Evolutionary conservation across 1,284 basidiomycete genomes (phyloP), one percentile per base, ranked within the genome.

Genomic region (Sporisorium iseilematis-ciliati): DNA sequence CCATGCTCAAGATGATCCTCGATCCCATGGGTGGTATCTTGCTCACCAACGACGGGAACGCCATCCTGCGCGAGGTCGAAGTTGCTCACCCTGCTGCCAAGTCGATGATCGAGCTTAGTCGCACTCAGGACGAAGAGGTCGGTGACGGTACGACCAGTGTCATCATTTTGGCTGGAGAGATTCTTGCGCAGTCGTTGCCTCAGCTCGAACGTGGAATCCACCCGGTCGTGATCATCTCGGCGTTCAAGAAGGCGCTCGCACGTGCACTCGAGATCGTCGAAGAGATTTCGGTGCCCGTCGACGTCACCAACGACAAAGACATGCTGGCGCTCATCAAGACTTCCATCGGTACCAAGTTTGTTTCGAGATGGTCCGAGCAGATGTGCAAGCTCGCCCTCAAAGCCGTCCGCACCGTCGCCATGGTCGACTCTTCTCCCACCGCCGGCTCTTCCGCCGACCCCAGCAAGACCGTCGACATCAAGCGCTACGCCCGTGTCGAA

Each of bases 1-100:
- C 95, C 46, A 99, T 98, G 96, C 89, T 98, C 72, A 99, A 99
- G 89, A 99, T 99, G 96, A 97, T 98, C 80, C 87, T 97, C 52
- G 95, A 98, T 88, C 84, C 85, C 62, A 81, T 83, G 77, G 84
- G 80, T 21, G 81, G 81, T 48, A 84, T 80, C 33, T 46, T 60
- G 53, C 48, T 98, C 49, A 99, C 96, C 6, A 98, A 98, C 86
- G 96, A 99, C 84, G 96, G 97, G 23, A 97, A 98, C 82, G 95
- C 95, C 11, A 98, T 99, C 77, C 88, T 98, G 42, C 91, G 96
- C 66, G 96, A 99, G 86, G 98, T 98, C 76, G 96, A 99, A 76
- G 95, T 99, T 26, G 94, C 94, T 4, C 96, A 98, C 82, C 97
- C 97, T 0, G 96, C 96, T 26, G 96, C 96, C 35, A 99, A 98